Conservation (phyloP, 345 rosid species). For the Linum lewisii region DNA sequence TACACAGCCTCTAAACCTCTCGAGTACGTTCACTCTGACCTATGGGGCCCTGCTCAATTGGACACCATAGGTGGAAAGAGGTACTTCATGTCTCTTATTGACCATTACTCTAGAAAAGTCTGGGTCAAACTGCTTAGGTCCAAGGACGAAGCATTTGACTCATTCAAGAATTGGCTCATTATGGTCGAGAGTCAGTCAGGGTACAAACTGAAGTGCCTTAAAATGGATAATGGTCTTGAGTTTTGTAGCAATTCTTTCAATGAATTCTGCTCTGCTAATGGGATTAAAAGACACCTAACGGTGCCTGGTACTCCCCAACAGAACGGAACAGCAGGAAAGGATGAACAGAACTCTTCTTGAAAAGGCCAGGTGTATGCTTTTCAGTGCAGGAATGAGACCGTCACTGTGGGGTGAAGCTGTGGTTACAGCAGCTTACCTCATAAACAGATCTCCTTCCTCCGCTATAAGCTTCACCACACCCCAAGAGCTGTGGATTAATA, state of each 20-base stretch:
- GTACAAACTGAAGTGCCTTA: background rate
- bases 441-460: no score
- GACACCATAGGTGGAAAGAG: background rate
- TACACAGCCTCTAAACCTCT: background rate
- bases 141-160: background rate
- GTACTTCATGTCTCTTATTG: constrained; percentile 2
- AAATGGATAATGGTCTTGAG: background rate
- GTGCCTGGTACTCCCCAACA: background rate
- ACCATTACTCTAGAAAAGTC: constrained; percentile 5
- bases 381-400: no score
- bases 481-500: no score
- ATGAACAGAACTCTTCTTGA: background rate
- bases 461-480: no score
- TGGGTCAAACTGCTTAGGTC: background rate
- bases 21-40: constrained; percentile 2
- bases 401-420: no score
- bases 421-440: no score
- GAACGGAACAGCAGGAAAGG: constrained; percentile 3
- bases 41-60: background rate
- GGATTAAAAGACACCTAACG: background rate
- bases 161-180: constrained; percentile 1
- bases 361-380: no score
- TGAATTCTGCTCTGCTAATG: background rate
- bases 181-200: background rate
- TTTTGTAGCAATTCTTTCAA: background rate